A percentile compares a stretch with the other conserved stretches of the same genome.
Conservation (phyloP, 108 stramenopile species). For the Fragilariopsis cylindrus region DNA sequence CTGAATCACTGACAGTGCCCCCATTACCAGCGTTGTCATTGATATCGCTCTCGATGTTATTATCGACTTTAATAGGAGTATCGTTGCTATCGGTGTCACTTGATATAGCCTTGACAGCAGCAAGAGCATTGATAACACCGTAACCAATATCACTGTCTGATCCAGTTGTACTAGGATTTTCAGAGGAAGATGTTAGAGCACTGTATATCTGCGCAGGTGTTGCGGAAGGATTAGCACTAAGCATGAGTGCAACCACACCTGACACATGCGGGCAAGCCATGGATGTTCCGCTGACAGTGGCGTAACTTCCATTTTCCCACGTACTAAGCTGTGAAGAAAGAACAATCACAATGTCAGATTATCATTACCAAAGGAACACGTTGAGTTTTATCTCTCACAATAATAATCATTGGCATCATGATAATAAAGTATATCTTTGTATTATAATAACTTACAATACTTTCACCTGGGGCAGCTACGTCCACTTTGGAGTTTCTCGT, state of each 20-base stretch:
- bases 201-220: constrained; percentile 52
- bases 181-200: constrained; percentile 27
- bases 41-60: neutral
- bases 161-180: constrained; percentile 10
- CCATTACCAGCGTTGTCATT: neutral
- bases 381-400: neutral
- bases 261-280: constrained; percentile 76
- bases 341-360: neutral
- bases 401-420: too few species aligned
- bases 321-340: constrained; percentile 9
- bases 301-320: constrained; percentile 18
- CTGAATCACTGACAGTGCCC: neutral
- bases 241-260: constrained; percentile 57
- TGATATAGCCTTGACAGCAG: constrained; percentile 20
- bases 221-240: constrained; percentile 48
- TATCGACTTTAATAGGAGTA: neutral
- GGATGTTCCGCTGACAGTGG: constrained; percentile 53
- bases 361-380: neutral
- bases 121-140: constrained; percentile 28
- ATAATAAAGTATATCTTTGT: neutral
- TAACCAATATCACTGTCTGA: neutral
- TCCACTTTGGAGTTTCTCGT: constrained; percentile 56
- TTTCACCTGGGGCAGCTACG: constrained; percentile 54
- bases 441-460: constrained; percentile 14
- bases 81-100: neutral